phyloP scores from a whole-genome alignment of 371 early-diverging fungal species.

The Syncephalastrum sp. region DNA sequence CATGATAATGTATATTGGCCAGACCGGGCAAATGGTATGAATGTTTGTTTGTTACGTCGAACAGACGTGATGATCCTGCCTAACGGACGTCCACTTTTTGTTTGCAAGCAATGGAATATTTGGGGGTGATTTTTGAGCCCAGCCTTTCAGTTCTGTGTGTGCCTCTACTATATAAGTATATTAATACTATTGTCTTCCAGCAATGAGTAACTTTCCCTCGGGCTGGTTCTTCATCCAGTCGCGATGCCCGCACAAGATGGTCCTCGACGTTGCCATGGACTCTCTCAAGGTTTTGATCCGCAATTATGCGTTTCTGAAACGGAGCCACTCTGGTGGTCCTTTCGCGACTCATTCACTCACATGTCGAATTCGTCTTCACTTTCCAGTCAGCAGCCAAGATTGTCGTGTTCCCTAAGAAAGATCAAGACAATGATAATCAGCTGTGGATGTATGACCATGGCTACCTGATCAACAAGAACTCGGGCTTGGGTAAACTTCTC shows the following conservation, averaged over 20 bases:
- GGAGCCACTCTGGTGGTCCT: no score
- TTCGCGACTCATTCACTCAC: no score
- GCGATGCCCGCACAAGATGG: constrained; percentile 41
- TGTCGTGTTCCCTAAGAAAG: constrained; percentile 40
- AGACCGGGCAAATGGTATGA: no score
- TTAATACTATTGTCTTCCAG: constrained; percentile 1
- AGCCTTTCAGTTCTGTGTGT: no score
- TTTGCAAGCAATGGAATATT: background rate
- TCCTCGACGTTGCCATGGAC: constrained; percentile 41
- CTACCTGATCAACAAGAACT: constrained; percentile 29
- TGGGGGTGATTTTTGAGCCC: background rate
- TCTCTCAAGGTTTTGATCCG: constrained; percentile 35
- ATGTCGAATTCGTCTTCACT: background rate
- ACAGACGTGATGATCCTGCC: no score
- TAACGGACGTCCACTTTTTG: background rate
- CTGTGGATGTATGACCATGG: constrained; percentile 34
- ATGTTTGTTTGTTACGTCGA: no score
- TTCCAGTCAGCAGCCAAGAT: constrained; percentile 39
- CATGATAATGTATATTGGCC: no score
- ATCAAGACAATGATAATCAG: constrained; percentile 30
- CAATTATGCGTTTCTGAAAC: no score
- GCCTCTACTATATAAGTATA: no score
- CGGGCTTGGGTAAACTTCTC: constrained; percentile 30
- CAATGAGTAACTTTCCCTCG: constrained; percentile 43
- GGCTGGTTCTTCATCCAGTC: constrained; percentile 55